phyloP scores from a whole-genome alignment of 441 rosid genomes.

The Melastoma candidum region DNA sequence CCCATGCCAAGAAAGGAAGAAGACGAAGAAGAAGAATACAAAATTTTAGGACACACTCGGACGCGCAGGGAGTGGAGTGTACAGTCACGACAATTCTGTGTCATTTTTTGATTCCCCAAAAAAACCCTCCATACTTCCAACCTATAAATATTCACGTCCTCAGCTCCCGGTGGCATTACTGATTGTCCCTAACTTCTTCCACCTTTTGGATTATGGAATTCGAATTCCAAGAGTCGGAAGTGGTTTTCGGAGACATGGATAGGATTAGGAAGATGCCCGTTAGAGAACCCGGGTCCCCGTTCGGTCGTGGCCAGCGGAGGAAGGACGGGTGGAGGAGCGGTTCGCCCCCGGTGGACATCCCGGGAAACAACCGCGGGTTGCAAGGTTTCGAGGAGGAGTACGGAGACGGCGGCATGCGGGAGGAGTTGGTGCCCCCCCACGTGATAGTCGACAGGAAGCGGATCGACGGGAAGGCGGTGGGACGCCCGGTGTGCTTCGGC shows the following conservation, averaged over 20 bases:
- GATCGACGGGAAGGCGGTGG: constrained; percentile 38
- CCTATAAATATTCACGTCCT: too few relatives aligned
- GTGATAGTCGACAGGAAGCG: constrained; percentile 39
- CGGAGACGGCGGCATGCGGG: constrained; percentile 24
- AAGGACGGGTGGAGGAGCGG: constrained; percentile 14
- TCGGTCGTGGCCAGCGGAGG: not conserved
- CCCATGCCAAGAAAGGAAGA: too few relatives aligned
- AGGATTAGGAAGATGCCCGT: too few relatives aligned
- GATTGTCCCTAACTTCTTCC: too few relatives aligned
- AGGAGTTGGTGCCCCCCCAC: constrained; percentile 59
- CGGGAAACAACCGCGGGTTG: constrained; percentile 19
- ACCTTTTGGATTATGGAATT: constrained; percentile 34
- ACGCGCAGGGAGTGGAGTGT: too few relatives aligned
- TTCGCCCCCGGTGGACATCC: constrained; percentile 32
- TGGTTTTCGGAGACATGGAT: constrained; percentile 35
- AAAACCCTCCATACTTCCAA: too few relatives aligned
- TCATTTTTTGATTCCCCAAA: too few relatives aligned
- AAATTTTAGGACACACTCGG: too few relatives aligned
- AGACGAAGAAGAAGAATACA: too few relatives aligned
- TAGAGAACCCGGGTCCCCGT: too few relatives aligned
- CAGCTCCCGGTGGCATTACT: too few relatives aligned
- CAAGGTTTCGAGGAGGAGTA: constrained; percentile 4
- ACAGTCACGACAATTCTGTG: too few relatives aligned
- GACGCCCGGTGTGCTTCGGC: constrained; percentile 59
- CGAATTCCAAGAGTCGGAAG: constrained; percentile 71